phyloP scores from a whole-genome alignment of 2,329 filamentous ascomycete species.

The Alternaria sp. region DNA sequence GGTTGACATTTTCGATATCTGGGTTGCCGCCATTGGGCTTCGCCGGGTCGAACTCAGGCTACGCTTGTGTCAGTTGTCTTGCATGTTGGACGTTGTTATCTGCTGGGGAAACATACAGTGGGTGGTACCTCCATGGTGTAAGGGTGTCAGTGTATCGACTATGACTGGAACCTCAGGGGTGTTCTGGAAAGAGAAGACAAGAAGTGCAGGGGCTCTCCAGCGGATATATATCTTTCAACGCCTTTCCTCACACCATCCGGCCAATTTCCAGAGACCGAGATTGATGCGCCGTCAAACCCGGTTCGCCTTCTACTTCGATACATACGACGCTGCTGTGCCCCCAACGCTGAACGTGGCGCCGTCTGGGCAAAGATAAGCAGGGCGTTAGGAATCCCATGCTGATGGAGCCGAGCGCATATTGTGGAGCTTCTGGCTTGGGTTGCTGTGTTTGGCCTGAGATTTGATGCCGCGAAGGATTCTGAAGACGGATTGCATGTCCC shows the following conservation, averaged over 20 bases:
- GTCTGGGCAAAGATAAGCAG: slow-evolving; percentile 47
- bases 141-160: neutral
- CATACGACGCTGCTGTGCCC: slow-evolving; percentile 25
- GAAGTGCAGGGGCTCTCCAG: slow-evolving; percentile 22
- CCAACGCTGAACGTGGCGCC: slow-evolving; percentile 24
- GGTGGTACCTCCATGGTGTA: slow-evolving; percentile 28
- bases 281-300: slow-evolving; percentile 14
- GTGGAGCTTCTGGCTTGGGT: slow-evolving; percentile 14
- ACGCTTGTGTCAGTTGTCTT: slow-evolving; percentile 1
- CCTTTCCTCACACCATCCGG: slow-evolving; percentile 7
- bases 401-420: slow-evolving; percentile 18
- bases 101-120: slow-evolving; percentile 21
- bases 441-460: slow-evolving; percentile 17
- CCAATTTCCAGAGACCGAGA: slow-evolving; percentile 21
- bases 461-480: slow-evolving; percentile 8
- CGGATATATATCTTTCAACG: slow-evolving; percentile 33
- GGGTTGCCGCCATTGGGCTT: slow-evolving; percentile 65
- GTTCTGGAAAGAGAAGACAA: slow-evolving; percentile 8
- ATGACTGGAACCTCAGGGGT: slow-evolving; percentile 6
- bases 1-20: slow-evolving; percentile 63
- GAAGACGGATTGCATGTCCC: slow-evolving; percentile 13
- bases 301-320: slow-evolving; percentile 24
- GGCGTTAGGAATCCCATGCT: slow-evolving; percentile 15
- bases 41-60: slow-evolving; percentile 53
- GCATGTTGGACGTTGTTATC: neutral